Conservation (phyloP, 139 green algal genomes). For the Tetradesmus lagerheimii region DNA sequence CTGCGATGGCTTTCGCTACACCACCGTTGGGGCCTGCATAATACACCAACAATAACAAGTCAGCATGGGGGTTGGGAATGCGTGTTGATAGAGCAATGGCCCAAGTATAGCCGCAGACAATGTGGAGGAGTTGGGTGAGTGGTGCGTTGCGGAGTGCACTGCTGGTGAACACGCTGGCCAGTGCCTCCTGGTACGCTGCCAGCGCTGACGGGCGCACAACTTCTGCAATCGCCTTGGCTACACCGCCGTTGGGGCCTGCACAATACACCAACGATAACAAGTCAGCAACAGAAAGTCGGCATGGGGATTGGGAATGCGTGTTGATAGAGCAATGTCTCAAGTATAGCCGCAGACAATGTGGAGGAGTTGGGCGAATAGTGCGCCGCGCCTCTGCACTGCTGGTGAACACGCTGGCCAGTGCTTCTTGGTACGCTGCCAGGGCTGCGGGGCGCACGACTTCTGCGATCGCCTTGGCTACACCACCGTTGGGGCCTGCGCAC, state of each 20-base stretch:
- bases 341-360: no score
- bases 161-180: constrained; percentile 77
- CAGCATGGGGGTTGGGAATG: no score
- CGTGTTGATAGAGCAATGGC: no score
- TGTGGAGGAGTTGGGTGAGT: no score
- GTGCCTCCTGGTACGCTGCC: constrained; percentile 71
- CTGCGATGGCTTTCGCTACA: constrained; percentile 56
- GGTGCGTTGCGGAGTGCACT: no score
- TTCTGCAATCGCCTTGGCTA: constrained; percentile 45
- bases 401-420: constrained; percentile 76
- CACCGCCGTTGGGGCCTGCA: constrained; percentile 27
- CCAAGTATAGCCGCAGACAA: no score
- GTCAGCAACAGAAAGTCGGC: neutral
- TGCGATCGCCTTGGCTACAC: constrained; percentile 57
- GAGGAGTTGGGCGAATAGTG: no score
- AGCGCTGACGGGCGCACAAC: constrained; percentile 65
- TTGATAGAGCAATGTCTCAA: no score
- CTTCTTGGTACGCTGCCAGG: constrained; percentile 72
- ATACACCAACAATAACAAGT: neutral
- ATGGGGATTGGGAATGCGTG: no score
- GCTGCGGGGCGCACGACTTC: constrained; percentile 66
- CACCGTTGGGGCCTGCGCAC: neutral
- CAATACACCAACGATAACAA: no score
- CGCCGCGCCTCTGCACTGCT: constrained; percentile 79
- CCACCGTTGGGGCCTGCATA: neutral